These are phyloP conservation scores for Plasmodium gonderi DNA, from an alignment of 169 alveolate genomes.

Conservation along the genomic window DNA sequence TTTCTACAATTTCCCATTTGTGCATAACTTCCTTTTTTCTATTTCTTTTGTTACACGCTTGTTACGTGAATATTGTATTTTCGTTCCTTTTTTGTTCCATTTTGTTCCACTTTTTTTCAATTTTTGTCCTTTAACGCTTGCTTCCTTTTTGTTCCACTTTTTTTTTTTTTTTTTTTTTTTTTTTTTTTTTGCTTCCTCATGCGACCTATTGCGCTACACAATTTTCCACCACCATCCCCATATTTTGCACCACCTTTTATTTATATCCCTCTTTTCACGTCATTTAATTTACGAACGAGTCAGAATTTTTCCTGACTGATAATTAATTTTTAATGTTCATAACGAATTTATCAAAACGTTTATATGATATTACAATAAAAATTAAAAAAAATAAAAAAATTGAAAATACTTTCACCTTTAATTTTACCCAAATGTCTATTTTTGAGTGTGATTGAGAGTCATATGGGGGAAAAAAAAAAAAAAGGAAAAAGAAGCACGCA, in stretches of 20 bases:
- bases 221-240: not conserved
- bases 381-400: not conserved
- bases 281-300: not conserved
- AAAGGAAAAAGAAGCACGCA: not conserved
- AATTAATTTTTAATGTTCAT: not conserved
- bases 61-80: not conserved
- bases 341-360: not conserved
- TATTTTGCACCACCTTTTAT: not conserved
- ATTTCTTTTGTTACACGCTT: constrained; percentile 1
- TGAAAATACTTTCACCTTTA: not conserved
- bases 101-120: not conserved
- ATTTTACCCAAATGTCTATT: constrained; percentile 6
- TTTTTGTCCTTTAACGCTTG: not conserved
- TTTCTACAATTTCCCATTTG: not conserved
- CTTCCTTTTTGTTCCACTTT: not conserved
- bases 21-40: not conserved
- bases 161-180: constrained; percentile 9
- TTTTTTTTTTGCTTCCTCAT: not conserved
- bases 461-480: not conserved
- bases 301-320: not conserved
- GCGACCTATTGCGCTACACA: not conserved
- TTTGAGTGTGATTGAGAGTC: constrained; percentile 11
- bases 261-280: not conserved
- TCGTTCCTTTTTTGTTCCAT: not conserved
- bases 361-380: not conserved